Evolutionary conservation across 2,329 filamentous ascomycete species (phyloP), one percentile per base, ranked within the genome.

Genomic region (Colletotrichum karsti): DNA sequence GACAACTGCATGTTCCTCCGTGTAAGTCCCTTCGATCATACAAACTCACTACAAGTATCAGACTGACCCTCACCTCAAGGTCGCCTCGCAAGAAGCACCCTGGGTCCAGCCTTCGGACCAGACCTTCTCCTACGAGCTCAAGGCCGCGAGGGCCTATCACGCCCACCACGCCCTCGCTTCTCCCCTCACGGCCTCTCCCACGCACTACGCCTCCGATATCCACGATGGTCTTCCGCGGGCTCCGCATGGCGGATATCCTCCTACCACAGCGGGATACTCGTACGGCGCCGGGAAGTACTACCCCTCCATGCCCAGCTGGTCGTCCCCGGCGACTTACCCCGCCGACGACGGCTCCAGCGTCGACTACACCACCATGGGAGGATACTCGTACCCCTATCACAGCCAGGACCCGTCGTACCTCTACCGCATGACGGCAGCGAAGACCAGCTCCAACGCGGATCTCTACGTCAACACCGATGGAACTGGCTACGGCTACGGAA

Each of bases 1-100:
- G 88, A 91, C 22, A 83, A 86, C 6, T 98, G 95, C 77, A 88
- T 91, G 64, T 98, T 97, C 75, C 83, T 97, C 70, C 88, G 95
- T 79, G 95, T 97, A 85, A 76, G 80, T 74, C 20, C 9, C n/a
- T n/a, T 20, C 26, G 8, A 15, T 50, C 18, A 26, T 2, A 9
- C n/a, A 22, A n/a, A 30, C 20, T 42, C 15, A 20, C 30, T 24
- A 7, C 15, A 6, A 20, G 10, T 9, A n/a, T 15, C 15, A n/a
- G n/a, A 22, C 59, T 66, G 10, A 59, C 37, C 4, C 13, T 7
- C 12, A 10, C 10, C 10, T 26, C 70, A 82, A 50, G 80, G 80
- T 82, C 18, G 78, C 78, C n/a, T 81, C 80, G 2, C 73, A 72
- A 64, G 80, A 82, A 72, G 78, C 79, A 9, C 75, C 74, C 4